Evolutionary conservation across 768 basidiomycete genomes (phyloP).

Genomic region (Floccularia luteovirens): DNA sequence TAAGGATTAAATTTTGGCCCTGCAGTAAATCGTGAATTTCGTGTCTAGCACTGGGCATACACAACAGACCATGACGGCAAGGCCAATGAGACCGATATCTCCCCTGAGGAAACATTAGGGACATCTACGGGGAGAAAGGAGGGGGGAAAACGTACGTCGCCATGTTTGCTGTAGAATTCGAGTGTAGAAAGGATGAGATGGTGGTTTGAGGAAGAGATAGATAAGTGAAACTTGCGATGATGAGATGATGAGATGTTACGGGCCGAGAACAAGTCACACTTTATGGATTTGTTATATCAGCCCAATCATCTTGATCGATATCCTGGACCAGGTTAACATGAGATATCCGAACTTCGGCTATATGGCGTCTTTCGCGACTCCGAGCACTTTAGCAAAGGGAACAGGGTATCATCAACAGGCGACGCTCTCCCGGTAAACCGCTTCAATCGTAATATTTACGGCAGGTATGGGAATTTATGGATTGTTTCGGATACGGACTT

Average conservation of each 20-base stretch:
- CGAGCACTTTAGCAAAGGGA: too few relatives aligned
- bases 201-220: conserved; percentile 19
- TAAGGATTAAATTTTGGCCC: conserved; percentile 96
- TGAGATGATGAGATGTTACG: conserved; percentile 4
- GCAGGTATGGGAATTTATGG: too few relatives aligned
- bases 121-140: conserved; percentile 5
- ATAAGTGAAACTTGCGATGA: conserved; percentile 3
- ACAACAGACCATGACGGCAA: conserved; percentile 89
- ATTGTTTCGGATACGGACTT: too few relatives aligned
- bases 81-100: conserved; percentile 97
- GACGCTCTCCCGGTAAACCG: too few relatives aligned
- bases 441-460: too few relatives aligned
- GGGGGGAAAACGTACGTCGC: conserved; percentile 19
- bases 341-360: too few relatives aligned
- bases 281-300: conserved; percentile 9
- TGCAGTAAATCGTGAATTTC: conserved; percentile 20
- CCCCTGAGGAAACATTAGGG: conserved; percentile 43
- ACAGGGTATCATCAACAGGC: too few relatives aligned
- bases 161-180: conserved; percentile 40
- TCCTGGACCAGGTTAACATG: conserved; percentile 3
- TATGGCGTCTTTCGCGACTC: too few relatives aligned
- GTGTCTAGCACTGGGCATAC: conserved; percentile 11
- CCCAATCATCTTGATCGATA: conserved; percentile 18
- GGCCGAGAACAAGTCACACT: conserved; percentile 4
- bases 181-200: conserved; percentile 24